These are phyloP conservation scores for Scleromitrula shiraiana DNA, from an alignment of 2,329 filamentous ascomycete genomes.

Conservation along the genomic window DNA sequence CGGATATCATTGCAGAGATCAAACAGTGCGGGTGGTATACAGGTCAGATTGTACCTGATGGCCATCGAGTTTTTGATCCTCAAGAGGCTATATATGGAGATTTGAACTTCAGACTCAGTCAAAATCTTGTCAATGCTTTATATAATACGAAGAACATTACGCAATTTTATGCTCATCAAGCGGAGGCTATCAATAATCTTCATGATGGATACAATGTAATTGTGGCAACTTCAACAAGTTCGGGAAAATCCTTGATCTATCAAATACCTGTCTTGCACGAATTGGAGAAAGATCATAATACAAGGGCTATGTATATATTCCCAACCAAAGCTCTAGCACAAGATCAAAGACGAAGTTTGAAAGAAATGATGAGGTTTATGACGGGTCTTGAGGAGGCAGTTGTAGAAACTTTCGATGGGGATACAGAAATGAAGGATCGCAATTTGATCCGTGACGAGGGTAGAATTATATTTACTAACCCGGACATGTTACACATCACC, in stretches of 20 bases:
- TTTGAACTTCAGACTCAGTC: constrained; percentile 77
- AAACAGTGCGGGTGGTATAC: constrained; percentile 81
- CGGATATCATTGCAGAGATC: constrained; percentile 79
- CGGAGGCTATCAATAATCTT: constrained; percentile 85
- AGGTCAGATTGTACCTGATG: constrained; percentile 86
- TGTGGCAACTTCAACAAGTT: constrained; percentile 89
- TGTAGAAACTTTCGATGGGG: constrained; percentile 93
- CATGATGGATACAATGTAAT: constrained; percentile 80
- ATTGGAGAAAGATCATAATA: constrained; percentile 67
- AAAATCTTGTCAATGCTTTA: constrained; percentile 87
- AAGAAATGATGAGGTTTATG: constrained; percentile 77
- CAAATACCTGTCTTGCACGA: constrained; percentile 87
- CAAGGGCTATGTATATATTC: constrained; percentile 94
- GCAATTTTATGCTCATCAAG: constrained; percentile 82
- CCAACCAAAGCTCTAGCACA: constrained; percentile 95
- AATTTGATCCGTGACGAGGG: constrained; percentile 79
- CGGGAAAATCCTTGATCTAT: constrained; percentile 96
- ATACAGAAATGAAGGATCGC: constrained; percentile 75
- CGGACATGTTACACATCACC: constrained; percentile 93
- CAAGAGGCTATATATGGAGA: constrained; percentile 77
- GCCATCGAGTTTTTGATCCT: constrained; percentile 82
- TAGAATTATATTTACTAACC: constrained; percentile 93
- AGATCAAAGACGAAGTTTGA: constrained; percentile 83
- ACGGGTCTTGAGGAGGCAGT: constrained; percentile 64
- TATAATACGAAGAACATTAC: constrained; percentile 88